Base-by-base conservation (phyloP, 2,329 filamentous ascomycete species). In the Xylaria sp. region DNA sequence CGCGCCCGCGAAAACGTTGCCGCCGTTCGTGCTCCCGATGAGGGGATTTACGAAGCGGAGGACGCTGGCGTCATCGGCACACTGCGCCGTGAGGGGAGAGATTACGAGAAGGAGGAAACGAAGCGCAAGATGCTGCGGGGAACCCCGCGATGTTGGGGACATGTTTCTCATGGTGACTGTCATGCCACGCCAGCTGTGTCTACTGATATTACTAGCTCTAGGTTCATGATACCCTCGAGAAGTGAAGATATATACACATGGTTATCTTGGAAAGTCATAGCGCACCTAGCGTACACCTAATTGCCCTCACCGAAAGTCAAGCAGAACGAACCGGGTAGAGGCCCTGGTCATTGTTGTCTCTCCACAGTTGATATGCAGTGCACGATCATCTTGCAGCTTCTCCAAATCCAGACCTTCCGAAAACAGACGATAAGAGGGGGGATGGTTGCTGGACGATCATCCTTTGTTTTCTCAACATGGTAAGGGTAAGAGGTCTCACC, bases 1-100 rank as follows among this genome's bases (percentile, higher is more conserved):
- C 15, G 86, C 86, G 13, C 86, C 86, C 2, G 86, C 81, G 67
- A 88, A 88, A 30, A 87, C 86, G 76, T 89, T 86, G 46, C 86
- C 86, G 78, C 85, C 86, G 76, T 85, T 84, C 4, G 79, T 81
- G 18, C 85, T 86, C 32, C 86, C 86, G 67, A 88, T 87, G 6
- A 88, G 79, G 9, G 85, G 86, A 74, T 88, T 70, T 34, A 78
- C 46, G 59, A 76, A 77, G 39, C 69, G 72, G 6, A 78, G 73
- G 12, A 77, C 65, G 59, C 76, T 71, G 41, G 48, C 56, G 50
- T 58, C 59, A 5, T 53, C 34, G 53, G 68, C 66, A 39, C 70
- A 66, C 4, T 65, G 56, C 3, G 57, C 59, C 4, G 30, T n/a
- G 25, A 72, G 58, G 23, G 72, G 68, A 5, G 66, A 69, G 15